Conservation (phyloP, 2,329 filamentous ascomycete species). For the Verticillium klebahnii region DNA sequence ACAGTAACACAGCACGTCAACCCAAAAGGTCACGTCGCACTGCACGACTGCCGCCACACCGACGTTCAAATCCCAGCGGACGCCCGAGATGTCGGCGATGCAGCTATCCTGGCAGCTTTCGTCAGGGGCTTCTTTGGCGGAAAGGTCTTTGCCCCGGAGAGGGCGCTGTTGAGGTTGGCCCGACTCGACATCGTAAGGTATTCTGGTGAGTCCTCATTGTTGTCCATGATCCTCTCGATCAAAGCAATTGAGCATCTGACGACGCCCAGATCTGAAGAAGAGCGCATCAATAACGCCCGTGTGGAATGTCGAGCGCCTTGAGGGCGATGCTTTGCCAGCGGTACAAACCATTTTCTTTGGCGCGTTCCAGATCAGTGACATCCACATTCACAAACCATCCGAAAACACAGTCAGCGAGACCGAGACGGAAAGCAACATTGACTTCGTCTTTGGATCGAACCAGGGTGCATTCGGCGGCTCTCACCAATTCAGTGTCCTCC, state of each 20-base stretch:
- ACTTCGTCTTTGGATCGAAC: constrained; percentile 23
- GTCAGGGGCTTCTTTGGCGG: constrained; percentile 24
- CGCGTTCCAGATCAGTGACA: constrained; percentile 19
- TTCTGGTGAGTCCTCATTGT: constrained; percentile 2
- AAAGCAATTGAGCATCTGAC: neutral
- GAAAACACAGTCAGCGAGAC: neutral
- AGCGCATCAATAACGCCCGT: neutral
- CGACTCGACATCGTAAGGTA: neutral
- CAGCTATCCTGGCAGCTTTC: constrained; percentile 21
- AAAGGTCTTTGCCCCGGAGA: constrained; percentile 20
- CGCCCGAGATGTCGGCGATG: constrained; percentile 15
- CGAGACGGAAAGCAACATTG: constrained; percentile 18
- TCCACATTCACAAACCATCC: neutral
- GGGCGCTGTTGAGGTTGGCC: constrained; percentile 8
- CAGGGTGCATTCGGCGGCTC: constrained; percentile 18
- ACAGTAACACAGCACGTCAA: constrained; percentile 21
- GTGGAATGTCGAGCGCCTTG: neutral
- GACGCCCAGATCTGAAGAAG: neutral
- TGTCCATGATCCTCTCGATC: neutral
- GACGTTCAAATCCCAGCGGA: constrained; percentile 15
- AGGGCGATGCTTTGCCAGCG: constrained; percentile 7
- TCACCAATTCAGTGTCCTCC: constrained; percentile 22
- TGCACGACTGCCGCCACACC: constrained; percentile 18
- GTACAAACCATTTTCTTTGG: constrained; percentile 19
- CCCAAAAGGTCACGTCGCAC: constrained; percentile 11